Base-by-base conservation (phyloP, 2,329 filamentous ascomycete species). In the Moelleriella libera region DNA sequence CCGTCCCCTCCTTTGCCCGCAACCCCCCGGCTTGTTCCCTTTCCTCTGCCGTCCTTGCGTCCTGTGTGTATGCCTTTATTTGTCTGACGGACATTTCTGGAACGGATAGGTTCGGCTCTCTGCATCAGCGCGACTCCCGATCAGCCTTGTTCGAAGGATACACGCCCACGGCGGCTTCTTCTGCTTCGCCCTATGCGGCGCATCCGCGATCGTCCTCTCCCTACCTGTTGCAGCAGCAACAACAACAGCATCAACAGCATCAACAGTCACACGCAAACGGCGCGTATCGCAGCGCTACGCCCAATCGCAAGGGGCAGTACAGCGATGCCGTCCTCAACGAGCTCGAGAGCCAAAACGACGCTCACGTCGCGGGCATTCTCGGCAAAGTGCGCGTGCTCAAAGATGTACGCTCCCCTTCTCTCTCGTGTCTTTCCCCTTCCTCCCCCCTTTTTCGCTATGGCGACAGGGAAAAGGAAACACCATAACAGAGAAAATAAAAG, bases 291-390 rank as follows among this genome's bases (percentile, higher is more conserved):
- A 66, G 77, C 32, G 84, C 83, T 54, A 88, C 84, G 50, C 85
- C 85, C 50, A 87, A 88, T 62, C 72, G 54, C 54, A 87, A 83
- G 61, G 90, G 90, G 11, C 89, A 96, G 63, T 97, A 97, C 64
- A 90, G 84, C 61, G 84, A 94, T 58, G 85, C 89, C 21, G 88
- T 95, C 44, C 75, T 98, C 47, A 88, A 87, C 62, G 88, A 94
- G 68, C 75, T 98, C 51, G 92, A 98, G 70, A 90, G 85, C 59
- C 92, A 98, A 69, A 97, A 97, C 61, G 89, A 96, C 56, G 74
- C 80, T 49, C 83, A 96, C 58, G 82, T 96, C 9, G 84, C 88
- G 51, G 88, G 88, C n/a, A 89, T 96, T 60, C 76, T 87, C 55
- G 85, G 85, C 54, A 96, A 95, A 67, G 90, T 97, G 51, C 81